Percentiles rank a stretch among this genome's conserved stretches.
Conservation (phyloP, 2,329 filamentous ascomycete species). For the Botrytis paeoniae region DNA sequence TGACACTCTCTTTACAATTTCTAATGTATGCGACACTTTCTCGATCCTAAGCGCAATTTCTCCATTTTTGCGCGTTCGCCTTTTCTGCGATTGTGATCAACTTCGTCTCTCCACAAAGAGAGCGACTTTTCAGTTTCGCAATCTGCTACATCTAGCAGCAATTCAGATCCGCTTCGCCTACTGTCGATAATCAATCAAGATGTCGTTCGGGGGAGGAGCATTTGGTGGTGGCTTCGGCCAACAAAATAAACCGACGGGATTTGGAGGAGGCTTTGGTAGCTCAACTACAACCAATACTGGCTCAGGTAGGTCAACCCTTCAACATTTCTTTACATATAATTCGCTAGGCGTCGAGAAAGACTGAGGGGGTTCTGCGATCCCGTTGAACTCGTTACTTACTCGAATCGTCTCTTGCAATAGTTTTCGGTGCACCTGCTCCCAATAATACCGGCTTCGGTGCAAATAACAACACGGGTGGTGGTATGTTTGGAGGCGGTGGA, state of each 20-base stretch:
- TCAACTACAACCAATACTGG: constrained; percentile 28
- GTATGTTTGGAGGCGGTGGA: constrained; percentile 39
- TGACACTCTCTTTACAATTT: constrained; percentile 28
- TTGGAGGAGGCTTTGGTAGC: constrained; percentile 55
- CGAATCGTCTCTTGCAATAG: constrained; percentile 37
- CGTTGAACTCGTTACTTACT: constrained; percentile 38
- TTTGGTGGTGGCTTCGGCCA: constrained; percentile 55
- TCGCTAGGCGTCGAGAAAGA: neutral
- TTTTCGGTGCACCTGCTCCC: constrained; percentile 42
- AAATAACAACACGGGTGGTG: constrained; percentile 38
- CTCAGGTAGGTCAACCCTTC: constrained; percentile 38
- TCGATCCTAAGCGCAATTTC: constrained; percentile 32
- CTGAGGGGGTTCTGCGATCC: constrained; percentile 11
- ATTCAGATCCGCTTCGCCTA: constrained; percentile 12
- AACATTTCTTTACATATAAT: constrained; percentile 15
- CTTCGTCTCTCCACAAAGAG: constrained; percentile 24
- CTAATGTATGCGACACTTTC: constrained; percentile 33
- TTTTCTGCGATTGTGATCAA: constrained; percentile 32
- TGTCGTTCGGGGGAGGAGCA: constrained; percentile 42
- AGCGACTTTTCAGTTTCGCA: constrained; percentile 20
- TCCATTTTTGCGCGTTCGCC: constrained; percentile 30
- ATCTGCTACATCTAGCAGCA: constrained; percentile 17
- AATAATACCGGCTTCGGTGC: constrained; percentile 42
- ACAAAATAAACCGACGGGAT: constrained; percentile 51
- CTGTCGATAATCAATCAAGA: constrained; percentile 26